Conservation (phyloP, 2,329 filamentous ascomycete species). For the Aspergillus quadrilineatus region DNA sequence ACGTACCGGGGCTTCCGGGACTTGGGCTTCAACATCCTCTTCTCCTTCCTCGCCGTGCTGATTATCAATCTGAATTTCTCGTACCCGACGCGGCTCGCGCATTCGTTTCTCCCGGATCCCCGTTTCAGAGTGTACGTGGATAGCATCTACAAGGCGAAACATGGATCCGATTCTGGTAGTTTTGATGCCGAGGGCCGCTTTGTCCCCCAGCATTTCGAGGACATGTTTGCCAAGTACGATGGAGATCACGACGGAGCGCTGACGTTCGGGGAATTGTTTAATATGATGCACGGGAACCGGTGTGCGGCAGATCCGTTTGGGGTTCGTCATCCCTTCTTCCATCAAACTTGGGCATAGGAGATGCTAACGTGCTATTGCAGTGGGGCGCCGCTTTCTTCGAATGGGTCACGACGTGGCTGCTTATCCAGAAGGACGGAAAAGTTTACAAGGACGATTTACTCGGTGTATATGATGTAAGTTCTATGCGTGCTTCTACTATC, state of each 20-base stretch:
- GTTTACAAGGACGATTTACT: constrained; percentile 31
- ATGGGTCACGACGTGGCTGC: constrained; percentile 36
- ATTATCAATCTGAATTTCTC: constrained; percentile 47
- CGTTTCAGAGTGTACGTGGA: constrained; percentile 40
- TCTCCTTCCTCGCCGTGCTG: constrained; percentile 41
- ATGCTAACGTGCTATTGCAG: not conserved
- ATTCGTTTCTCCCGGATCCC: constrained; percentile 39
- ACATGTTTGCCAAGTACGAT: constrained; percentile 50
- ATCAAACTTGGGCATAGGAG: not conserved
- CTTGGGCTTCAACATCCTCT: constrained; percentile 42
- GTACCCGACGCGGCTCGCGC: constrained; percentile 44
- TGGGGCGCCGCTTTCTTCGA: constrained; percentile 49
- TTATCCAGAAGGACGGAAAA: constrained; percentile 30
- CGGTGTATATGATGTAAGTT: constrained; percentile 40
- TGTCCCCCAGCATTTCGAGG: constrained; percentile 49
- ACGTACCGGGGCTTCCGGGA: constrained; percentile 43
- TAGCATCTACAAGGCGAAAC: constrained; percentile 45
- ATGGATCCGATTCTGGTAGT: constrained; percentile 35
- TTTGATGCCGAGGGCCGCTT: constrained; percentile 50
- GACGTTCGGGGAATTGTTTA: constrained; percentile 39
- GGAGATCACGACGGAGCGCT: constrained; percentile 39
- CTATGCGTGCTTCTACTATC: too few relatives aligned
- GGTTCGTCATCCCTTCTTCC: constrained; percentile 6
- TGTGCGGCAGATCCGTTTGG: constrained; percentile 47
- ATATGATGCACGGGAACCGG: constrained; percentile 44